These are phyloP conservation scores for Cytospora piceae DNA, from an alignment of 2,329 filamentous ascomycete species.

Conservation along the genomic window DNA sequence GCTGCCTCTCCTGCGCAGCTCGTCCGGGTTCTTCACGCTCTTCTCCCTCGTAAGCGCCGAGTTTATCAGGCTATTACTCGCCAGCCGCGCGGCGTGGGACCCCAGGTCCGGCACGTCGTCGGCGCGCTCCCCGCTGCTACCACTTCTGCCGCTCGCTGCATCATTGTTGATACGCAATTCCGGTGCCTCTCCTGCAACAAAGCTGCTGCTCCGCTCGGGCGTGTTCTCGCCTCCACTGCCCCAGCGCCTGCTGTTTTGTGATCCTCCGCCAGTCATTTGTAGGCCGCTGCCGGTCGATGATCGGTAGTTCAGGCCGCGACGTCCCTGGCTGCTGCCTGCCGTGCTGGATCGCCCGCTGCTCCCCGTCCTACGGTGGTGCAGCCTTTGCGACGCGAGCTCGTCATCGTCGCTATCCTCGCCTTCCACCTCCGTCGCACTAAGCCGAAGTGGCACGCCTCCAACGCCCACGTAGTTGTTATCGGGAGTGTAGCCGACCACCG, in stretches of 20 bases:
- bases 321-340: slow-evolving; percentile 48
- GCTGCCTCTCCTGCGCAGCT: slow-evolving; percentile 75
- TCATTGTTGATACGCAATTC: slow-evolving; percentile 46
- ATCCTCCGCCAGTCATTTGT: slow-evolving; percentile 30
- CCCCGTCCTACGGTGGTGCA: slow-evolving; percentile 71
- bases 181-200: slow-evolving; percentile 50
- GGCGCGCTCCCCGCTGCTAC: slow-evolving; percentile 63
- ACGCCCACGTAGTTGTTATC: slow-evolving; percentile 74
- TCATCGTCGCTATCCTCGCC: slow-evolving; percentile 83
- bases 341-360: slow-evolving; percentile 77
- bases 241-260: slow-evolving; percentile 29
- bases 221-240: slow-evolving; percentile 43
- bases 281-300: slow-evolving; percentile 44
- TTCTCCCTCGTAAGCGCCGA: slow-evolving; percentile 65
- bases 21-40: slow-evolving; percentile 69
- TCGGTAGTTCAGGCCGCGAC: slow-evolving; percentile 53
- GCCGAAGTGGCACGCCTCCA: slow-evolving; percentile 82
- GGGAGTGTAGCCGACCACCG: slow-evolving; percentile 77
- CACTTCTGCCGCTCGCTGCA: slow-evolving; percentile 53
- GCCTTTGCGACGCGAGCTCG: slow-evolving; percentile 53
- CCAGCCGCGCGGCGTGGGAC: slow-evolving; percentile 51
- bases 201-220: slow-evolving; percentile 57
- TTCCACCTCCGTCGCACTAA: slow-evolving; percentile 95
- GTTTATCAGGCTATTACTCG: slow-evolving; percentile 62
- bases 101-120: slow-evolving; percentile 62